phyloP scores from a whole-genome alignment of 805 yeast genomes.

The Saturnispora quitensis region DNA sequence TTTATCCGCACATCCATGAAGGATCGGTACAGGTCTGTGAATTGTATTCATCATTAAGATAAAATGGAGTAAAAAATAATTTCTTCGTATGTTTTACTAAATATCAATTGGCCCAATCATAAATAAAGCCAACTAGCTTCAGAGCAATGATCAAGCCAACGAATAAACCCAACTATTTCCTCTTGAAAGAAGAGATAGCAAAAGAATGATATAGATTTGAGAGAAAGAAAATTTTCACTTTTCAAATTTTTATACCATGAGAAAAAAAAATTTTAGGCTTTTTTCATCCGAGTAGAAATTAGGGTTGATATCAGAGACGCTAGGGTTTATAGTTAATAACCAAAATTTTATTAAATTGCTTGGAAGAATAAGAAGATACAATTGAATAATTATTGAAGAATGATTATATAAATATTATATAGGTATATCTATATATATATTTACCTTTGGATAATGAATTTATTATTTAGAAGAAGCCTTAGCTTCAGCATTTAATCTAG shows the following conservation, averaged over 20 bases:
- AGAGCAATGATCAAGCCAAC: not conserved
- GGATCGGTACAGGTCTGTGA: constrained; percentile 56
- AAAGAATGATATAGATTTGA: not conserved
- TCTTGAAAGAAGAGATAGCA: not conserved
- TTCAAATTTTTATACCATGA: not conserved
- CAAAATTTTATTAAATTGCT: not conserved
- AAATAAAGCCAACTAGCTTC: not conserved
- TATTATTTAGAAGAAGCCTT: constrained; percentile 16
- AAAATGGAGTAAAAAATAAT: not conserved
- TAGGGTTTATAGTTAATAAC: not conserved
- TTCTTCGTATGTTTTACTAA: not conserved
- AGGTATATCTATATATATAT: not conserved
- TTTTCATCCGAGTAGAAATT: not conserved
- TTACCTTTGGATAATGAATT: not conserved
- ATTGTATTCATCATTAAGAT: constrained; percentile 34
- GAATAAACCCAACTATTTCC: not conserved
- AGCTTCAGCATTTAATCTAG: constrained; percentile 47
- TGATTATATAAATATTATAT: not conserved
- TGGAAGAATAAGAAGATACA: not conserved
- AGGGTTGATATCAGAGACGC: not conserved
- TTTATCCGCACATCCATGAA: constrained; percentile 22
- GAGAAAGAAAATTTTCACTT: not conserved
- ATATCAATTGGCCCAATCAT: not conserved
- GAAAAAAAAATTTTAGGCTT: not conserved
- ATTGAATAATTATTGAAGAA: not conserved